A percentile compares a stretch with the other conserved stretches of the same genome.
Evolutionary conservation across 257 asterid genomes (phyloP).

Genomic region (Solanum okadae): DNA sequence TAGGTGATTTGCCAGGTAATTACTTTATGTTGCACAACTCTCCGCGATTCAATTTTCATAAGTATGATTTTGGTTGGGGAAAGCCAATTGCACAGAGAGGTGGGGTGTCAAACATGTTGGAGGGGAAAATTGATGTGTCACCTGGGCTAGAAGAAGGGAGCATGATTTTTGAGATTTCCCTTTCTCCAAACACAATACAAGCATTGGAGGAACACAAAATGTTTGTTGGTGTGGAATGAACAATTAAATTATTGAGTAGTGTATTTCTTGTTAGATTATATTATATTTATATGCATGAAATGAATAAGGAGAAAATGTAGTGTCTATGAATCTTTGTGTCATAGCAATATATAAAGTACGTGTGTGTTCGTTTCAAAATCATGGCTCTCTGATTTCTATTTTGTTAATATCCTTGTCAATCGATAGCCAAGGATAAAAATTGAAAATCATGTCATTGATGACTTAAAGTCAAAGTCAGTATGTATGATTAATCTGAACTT

Average conservation of each 20-base stretch:
- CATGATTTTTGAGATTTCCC: constrained; percentile 31
- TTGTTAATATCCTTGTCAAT: too few relatives aligned
- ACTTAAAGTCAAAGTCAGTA: too few relatives aligned
- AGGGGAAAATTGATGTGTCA: constrained; percentile 32
- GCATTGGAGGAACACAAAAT: neutral
- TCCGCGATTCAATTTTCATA: constrained; percentile 35
- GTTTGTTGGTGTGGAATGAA: neutral
- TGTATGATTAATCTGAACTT: too few relatives aligned
- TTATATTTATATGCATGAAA: too few relatives aligned
- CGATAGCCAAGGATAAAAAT: too few relatives aligned
- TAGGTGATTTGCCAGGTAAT: neutral
- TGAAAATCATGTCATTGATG: too few relatives aligned
- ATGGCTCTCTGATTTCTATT: too few relatives aligned
- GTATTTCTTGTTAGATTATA: too few relatives aligned
- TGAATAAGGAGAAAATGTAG: too few relatives aligned
- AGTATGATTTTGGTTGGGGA: constrained; percentile 54
- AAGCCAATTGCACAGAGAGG: constrained; percentile 33
- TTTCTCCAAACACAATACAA: constrained; percentile 17
- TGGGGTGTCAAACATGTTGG: constrained; percentile 24
- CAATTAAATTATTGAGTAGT: neutral
- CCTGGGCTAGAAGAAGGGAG: constrained; percentile 30
- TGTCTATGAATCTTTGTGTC: too few relatives aligned
- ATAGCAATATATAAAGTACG: too few relatives aligned
- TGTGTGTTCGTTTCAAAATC: too few relatives aligned
- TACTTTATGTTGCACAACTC: constrained; percentile 18